Conservation (phyloP, 352 stramenopile species). For the Phytophthora rubi region DNA sequence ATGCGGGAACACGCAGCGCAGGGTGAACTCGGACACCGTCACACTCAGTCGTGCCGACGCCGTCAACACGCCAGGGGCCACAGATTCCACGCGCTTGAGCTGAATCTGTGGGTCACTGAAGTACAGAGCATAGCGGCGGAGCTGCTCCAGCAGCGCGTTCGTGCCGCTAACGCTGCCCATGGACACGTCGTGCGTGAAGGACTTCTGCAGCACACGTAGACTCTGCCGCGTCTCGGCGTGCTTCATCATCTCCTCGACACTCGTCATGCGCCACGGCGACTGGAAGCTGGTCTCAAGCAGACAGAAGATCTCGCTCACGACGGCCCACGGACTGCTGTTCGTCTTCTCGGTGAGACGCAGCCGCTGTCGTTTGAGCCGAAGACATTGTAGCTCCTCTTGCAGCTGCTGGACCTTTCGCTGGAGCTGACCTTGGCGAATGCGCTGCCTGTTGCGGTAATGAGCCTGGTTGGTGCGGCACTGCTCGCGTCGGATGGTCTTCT, state of each 20-base stretch:
- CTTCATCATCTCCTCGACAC: conserved; percentile 14
- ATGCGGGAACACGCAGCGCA: conserved; percentile 21
- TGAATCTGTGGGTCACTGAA: conserved; percentile 19
- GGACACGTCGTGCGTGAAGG: conserved; percentile 6
- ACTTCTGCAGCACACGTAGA: conserved; percentile 1
- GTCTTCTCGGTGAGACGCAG: neutral
- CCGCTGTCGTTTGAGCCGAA: conserved; percentile 15
- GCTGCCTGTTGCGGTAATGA: conserved; percentile 25
- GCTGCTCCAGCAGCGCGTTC: conserved; percentile 14
- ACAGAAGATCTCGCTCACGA: too few species aligned
- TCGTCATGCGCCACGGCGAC: conserved; percentile 17
- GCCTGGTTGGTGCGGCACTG: conserved; percentile 32
- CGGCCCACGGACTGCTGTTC: neutral
- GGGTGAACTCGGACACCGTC: conserved; percentile 19
- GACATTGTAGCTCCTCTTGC: conserved; percentile 10
- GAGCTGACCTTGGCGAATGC: neutral
- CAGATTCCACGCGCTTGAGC: conserved; percentile 11
- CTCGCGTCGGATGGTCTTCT: conserved; percentile 22
- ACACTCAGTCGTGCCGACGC: neutral
- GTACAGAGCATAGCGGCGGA: conserved; percentile 20
- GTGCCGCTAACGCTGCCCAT: conserved; percentile 17
- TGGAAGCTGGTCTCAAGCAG: conserved; percentile 20
- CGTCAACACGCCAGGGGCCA: conserved; percentile 10
- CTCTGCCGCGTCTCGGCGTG: conserved; percentile 7
- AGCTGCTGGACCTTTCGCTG: conserved; percentile 7